Conservation (phyloP, 2,329 filamentous ascomycete species). For the Rasamsonia emersonii region DNA sequence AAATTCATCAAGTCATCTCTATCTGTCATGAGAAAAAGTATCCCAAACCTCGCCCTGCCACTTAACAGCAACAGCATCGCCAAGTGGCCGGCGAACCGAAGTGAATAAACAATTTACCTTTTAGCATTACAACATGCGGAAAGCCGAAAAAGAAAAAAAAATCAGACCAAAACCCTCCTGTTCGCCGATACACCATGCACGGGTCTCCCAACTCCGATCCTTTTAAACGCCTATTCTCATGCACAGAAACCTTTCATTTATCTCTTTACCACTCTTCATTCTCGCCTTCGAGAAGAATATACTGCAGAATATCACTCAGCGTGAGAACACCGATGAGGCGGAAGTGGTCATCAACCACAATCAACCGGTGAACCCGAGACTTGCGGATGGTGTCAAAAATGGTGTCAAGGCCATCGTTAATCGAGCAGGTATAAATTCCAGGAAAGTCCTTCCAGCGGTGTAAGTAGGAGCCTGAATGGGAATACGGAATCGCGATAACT, state of each 20-base stretch:
- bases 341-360: slow-evolving; percentile 85
- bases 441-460: slow-evolving; percentile 61
- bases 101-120: slow-evolving; percentile 15
- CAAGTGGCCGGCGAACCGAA: background rate
- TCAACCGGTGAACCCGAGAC: slow-evolving; percentile 83
- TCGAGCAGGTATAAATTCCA: slow-evolving; percentile 91
- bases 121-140: slow-evolving; percentile 16
- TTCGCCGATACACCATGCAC: slow-evolving; percentile 8
- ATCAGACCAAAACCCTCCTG: background rate
- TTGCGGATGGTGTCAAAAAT: slow-evolving; percentile 96
- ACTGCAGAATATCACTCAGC: slow-evolving; percentile 91
- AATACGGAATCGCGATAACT: slow-evolving; percentile 16
- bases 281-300: slow-evolving; percentile 76
- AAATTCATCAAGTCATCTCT: too few species aligned
- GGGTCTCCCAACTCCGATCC: slow-evolving; percentile 1
- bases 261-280: slow-evolving; percentile 43
- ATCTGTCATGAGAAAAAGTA: too few species aligned
- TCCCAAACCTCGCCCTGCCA: too few species aligned
- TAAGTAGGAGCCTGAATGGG: slow-evolving; percentile 5
- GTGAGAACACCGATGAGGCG: slow-evolving; percentile 83
- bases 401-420: slow-evolving; percentile 84
- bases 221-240: slow-evolving; percentile 3
- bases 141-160: slow-evolving; percentile 1
- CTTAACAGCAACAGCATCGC: too few species aligned
- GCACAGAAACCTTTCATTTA: too few species aligned